These are phyloP conservation scores for Colletotrichum tamarilloi DNA, from an alignment of 2,329 filamentous ascomycete genomes.

Conservation along the genomic window DNA sequence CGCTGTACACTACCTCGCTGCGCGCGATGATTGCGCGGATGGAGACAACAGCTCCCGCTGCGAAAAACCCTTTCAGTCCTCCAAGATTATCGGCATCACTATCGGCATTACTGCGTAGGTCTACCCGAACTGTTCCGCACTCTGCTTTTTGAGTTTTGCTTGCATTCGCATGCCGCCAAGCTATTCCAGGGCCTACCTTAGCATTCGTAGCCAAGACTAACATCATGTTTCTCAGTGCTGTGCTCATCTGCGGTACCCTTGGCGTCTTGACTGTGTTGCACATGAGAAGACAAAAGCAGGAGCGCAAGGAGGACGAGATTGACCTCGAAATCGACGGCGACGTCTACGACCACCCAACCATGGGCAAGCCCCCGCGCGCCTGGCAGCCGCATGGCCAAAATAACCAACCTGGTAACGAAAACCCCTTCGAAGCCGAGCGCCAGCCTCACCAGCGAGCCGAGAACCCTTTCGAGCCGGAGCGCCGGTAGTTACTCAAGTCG, in stretches of 20 bases:
- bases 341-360: constrained; percentile 29
- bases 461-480: constrained; percentile 29
- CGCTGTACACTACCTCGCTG: constrained; percentile 1
- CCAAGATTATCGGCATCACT: constrained; percentile 28
- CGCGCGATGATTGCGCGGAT: constrained; percentile 18
- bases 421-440: constrained; percentile 23
- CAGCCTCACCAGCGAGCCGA: constrained; percentile 15
- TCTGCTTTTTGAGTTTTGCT: no score
- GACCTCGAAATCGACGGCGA: constrained; percentile 29
- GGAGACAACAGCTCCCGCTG: constrained; percentile 21
- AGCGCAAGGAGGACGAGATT: constrained; percentile 25
- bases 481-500: constrained; percentile 7
- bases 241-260: constrained; percentile 14
- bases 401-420: not conserved
- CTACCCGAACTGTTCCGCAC: not conserved
- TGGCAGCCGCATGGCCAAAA: constrained; percentile 29
- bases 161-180: no score
- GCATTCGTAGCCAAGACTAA: not conserved
- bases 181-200: not conserved
- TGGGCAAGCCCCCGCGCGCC: constrained; percentile 29
- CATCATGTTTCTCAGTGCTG: not conserved
- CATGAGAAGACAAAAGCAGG: constrained; percentile 17
- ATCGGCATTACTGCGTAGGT: constrained; percentile 28
- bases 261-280: constrained; percentile 19
- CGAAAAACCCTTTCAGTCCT: constrained; percentile 25